Evolutionary conservation across 2,329 filamentous ascomycete species (phyloP), one percentile per base, ranked within the genome.

Genomic region (Arachnomyces sp.): DNA sequence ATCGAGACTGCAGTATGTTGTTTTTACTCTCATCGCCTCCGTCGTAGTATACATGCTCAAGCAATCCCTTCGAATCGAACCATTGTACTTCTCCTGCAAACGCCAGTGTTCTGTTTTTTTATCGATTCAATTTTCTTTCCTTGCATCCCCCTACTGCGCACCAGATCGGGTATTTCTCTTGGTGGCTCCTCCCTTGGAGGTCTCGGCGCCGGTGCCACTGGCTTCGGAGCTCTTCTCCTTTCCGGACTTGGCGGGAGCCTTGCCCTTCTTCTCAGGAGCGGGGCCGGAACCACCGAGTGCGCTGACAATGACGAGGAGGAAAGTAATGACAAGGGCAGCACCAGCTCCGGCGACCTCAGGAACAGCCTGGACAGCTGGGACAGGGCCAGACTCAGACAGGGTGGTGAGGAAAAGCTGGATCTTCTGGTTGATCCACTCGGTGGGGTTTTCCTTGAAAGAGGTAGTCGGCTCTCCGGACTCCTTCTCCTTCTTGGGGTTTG

Each of bases 361-460:
- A 50, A 95, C 85, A 55, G 87, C 85, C 71, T 86, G 86, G 69
- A 89, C 71, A 39, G 89, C 89, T 69, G 88, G 74, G 51, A 95
- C 56, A 43, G 89, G 88, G 67, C 93, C 83, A 55, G 79, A 77
- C 73, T 86, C 78, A 62, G 81, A 85, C 56, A 96, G 82, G 54
- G 81, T 82, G 21, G 5, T 5, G 55, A 92, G 63, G 78, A 98
- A 98, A 48, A 93, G 80, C 54, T 93, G 83, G 46, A 93, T 65
- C 80, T 95, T 96, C 82, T 95, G 86, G 69, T 82, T 86, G 68
- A 95, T 66, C 68, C 85, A 98, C 53, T 71, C 71, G 54, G 95
- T 78, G 35, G 92, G 92, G 74, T 95, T 86, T 50, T 95, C 90
- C 57, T 79, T 69, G 82, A 98, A 96, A 65, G 78, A 82, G 50